A percentile compares a stretch with the other conserved stretches of the same genome.
Evolutionary conservation across 2,329 filamentous ascomycete genomes (phyloP).

Genomic region (Trichoderma oligosporum): DNA sequence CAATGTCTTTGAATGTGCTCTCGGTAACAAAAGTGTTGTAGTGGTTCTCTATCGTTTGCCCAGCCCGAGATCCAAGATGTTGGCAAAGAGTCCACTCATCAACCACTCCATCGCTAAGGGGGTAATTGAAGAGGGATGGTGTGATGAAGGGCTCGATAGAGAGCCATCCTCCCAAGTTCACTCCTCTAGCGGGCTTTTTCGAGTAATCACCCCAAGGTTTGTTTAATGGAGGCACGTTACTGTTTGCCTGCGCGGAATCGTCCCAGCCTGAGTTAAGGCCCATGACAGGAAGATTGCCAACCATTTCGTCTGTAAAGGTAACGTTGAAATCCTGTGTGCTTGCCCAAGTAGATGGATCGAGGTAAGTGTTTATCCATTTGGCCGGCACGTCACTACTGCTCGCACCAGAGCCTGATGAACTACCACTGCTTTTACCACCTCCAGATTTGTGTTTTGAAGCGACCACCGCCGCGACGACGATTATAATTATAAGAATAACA

Average conservation of each 20-base stretch:
- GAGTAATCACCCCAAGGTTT: conserved; percentile 74
- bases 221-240: conserved; percentile 72
- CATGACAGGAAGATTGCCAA: conserved; percentile 88
- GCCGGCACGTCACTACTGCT: conserved; percentile 57
- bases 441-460: conserved; percentile 50
- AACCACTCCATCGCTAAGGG: conserved; percentile 61
- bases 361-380: conserved; percentile 66
- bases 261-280: conserved; percentile 83
- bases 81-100: conserved; percentile 82
- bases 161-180: conserved; percentile 93
- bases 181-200: conserved; percentile 75
- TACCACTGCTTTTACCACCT: conserved; percentile 26
- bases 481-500: conserved; percentile 61
- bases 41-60: conserved; percentile 77
- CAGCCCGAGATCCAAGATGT: conserved; percentile 63
- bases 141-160: conserved; percentile 93
- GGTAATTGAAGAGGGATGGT: conserved; percentile 78
- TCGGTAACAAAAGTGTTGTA: conserved; percentile 88
- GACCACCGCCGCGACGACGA: conserved; percentile 62
- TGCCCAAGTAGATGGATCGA: conserved; percentile 90
- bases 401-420: conserved; percentile 31
- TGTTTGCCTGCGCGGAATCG: conserved; percentile 73
- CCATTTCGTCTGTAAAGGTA: conserved; percentile 80
- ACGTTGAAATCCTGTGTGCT: conserved; percentile 89
- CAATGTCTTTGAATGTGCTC: conserved; percentile 78